A percentile compares a stretch with the other conserved stretches of the same genome.
These are phyloP conservation scores for Pyrrhoderma lamaoense DNA, from an alignment of 1,284 basidiomycete genomes.

Conservation along the genomic window DNA sequence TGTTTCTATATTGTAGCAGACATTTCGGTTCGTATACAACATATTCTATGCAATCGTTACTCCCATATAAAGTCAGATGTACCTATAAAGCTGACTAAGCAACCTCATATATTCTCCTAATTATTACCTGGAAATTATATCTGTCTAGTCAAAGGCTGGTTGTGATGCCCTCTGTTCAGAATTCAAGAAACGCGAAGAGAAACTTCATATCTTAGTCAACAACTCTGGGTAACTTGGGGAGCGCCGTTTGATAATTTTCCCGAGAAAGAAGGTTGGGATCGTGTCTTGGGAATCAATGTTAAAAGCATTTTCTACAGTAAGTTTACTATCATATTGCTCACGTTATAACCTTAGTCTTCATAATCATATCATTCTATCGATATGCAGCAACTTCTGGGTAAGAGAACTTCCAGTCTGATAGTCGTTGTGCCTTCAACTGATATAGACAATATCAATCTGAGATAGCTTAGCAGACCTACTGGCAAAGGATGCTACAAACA, in stretches of 20 bases:
- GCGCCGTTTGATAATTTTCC: conserved; percentile 68
- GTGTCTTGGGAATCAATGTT: conserved; percentile 70
- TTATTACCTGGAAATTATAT: no score
- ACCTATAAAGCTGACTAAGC: no score
- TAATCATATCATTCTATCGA: no score
- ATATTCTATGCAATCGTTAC: not conserved
- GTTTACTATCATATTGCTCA: conserved; percentile 24
- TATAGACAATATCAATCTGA: not conserved
- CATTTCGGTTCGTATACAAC: conserved; percentile 47
- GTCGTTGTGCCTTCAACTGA: no score
- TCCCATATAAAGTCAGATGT: not conserved
- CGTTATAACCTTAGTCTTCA: no score
- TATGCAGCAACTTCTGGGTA: no score
- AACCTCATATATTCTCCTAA: no score
- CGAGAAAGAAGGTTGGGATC: conserved; percentile 80
- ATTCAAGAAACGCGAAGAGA: conserved; percentile 61
- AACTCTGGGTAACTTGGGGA: conserved; percentile 82
- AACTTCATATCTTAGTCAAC: conserved; percentile 74
- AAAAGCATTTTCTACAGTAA: conserved; percentile 76
- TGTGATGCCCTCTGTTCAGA: conserved; percentile 68
- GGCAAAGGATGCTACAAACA: conserved; percentile 55
- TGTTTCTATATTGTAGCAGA: conserved; percentile 71
- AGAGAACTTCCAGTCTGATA: no score
- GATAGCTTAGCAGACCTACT: conserved; percentile 55
- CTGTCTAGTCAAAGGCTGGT: conserved; percentile 68